Conservation (phyloP, 768 basidiomycete genomes). For the Omphalotus guepiniiformis region DNA sequence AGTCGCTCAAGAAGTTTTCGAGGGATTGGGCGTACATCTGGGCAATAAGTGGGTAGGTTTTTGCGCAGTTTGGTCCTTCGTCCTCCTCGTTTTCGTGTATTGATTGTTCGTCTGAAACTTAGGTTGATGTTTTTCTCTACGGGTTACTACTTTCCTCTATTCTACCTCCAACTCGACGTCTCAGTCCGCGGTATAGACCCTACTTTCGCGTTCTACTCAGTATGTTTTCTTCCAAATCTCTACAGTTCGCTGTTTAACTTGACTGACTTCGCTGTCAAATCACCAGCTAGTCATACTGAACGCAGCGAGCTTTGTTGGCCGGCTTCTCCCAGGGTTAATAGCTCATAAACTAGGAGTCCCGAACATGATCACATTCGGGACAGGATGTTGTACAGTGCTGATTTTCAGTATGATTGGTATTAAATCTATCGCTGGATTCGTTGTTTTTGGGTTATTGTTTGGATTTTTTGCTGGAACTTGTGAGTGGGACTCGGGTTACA, state of each 20-base stretch:
- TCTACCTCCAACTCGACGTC: slow-evolving; percentile 35
- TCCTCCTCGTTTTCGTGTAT: background rate
- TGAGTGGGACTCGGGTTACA: slow-evolving; percentile 17
- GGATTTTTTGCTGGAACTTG: slow-evolving; percentile 32
- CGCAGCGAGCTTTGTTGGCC: slow-evolving; percentile 32
- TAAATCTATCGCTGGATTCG: slow-evolving; percentile 16
- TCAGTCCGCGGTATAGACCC: slow-evolving; percentile 22
- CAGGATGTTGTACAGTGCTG: slow-evolving; percentile 18
- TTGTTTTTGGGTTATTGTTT: slow-evolving; percentile 24
- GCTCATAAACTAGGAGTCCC: slow-evolving; percentile 24
- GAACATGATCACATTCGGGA: slow-evolving; percentile 21
- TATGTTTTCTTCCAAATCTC: slow-evolving; percentile 11
- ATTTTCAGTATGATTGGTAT: slow-evolving; percentile 32
- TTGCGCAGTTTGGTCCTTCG: background rate
- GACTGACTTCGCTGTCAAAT: background rate
- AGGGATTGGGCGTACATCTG: slow-evolving; percentile 20
- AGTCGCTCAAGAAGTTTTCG: slow-evolving; percentile 12
- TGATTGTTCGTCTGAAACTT: background rate
- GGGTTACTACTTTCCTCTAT: slow-evolving; percentile 27
- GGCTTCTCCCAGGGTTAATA: slow-evolving; percentile 32
- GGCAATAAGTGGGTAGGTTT: slow-evolving; percentile 15
- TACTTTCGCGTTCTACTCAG: slow-evolving; percentile 35
- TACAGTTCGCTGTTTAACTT: background rate
- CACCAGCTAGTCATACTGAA: slow-evolving; percentile 35
- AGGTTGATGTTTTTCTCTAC: slow-evolving; percentile 15